Evolutionary conservation across 73 alveolate genomes (phyloP), one percentile per base, ranked within the genome.

Genomic region (Durusdinium trenchii): DNA sequence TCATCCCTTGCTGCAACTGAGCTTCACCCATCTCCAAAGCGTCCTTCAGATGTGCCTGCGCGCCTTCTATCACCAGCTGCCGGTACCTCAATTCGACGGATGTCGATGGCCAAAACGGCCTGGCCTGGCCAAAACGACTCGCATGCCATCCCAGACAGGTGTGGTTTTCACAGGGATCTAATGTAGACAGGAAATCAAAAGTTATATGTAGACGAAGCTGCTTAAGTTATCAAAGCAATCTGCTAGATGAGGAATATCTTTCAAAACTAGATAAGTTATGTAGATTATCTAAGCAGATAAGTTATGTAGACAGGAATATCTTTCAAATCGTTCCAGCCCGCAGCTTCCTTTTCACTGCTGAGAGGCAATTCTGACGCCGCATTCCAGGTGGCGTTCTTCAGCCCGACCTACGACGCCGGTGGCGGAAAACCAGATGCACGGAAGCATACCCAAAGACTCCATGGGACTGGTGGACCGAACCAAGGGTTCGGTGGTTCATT

Each of bases 331-430:
- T 60, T 60, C n/a, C n/a, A 1, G 18, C 4, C 73, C 0, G 6
- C 42, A 62, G 76, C 16, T 26, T 26, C 76, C 32, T 30, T n/a
- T 81, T 48, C 35, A n/a, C n/a, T 50, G 35, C 91, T 67, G 18
- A 81, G 91, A 10, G 23, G 91, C 94, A 84, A 47, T 18, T 48
- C 51, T 30, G 26, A 35, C n/a, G 94, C 94, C 18, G 94, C 52
- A 36, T 16, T 23, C 52, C 94, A 84, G 76, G 48, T 84, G 69
- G 16, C 28, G 52, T 84, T 84, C 75, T 84, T 84, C 94, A 84
- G 35, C 52, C 94, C 94, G 7, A 52, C 94, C 91, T 78, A 3
- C 71, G 10, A 5, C 36, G 87, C 32, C 42, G 3, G n/a, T 30
- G 81, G 10, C 42, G 36, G 42, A n/a, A 32, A 26, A 38, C 79